Evolutionary conservation across 495 filamentous ascomycete species (phyloP).

Genomic region (Monascus purpureus): DNA sequence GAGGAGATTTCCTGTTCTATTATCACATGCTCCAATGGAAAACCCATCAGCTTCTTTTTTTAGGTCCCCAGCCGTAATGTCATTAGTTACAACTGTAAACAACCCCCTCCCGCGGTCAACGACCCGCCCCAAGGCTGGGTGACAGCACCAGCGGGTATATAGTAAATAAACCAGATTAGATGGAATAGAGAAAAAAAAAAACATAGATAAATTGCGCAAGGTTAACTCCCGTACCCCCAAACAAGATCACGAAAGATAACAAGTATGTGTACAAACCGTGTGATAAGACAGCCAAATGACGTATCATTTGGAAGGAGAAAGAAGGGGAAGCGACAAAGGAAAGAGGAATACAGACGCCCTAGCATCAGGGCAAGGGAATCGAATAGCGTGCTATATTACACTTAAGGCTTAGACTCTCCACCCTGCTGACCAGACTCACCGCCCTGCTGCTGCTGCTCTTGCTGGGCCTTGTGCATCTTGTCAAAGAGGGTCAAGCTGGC

Average conservation of each 20-base stretch:
- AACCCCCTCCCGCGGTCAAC: constrained; percentile 9
- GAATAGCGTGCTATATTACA: constrained; percentile 6
- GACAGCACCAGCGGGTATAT: no score
- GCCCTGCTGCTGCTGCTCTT: constrained; percentile 49
- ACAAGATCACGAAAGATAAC: constrained; percentile 11
- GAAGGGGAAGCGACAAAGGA: constrained; percentile 3
- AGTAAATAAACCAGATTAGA: constrained; percentile 8
- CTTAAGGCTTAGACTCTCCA: constrained; percentile 73
- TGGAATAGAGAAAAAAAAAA: constrained; percentile 8
- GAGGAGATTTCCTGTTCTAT: constrained; percentile 36
- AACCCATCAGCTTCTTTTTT: constrained; percentile 23
- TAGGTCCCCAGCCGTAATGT: constrained; percentile 30
- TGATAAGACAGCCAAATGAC: neutral
- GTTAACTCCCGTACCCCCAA: constrained; percentile 29
- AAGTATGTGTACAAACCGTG: constrained; percentile 33
- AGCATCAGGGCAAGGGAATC: no score
- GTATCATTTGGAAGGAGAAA: constrained; percentile 10
- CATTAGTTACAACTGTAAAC: constrained; percentile 34
- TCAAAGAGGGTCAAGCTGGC: constrained; percentile 94
- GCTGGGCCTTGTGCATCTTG: constrained; percentile 97
- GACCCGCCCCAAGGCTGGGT: no score
- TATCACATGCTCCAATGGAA: constrained; percentile 31
- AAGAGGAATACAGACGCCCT: no score
- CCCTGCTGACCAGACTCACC: constrained; percentile 18
- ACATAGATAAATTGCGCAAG: constrained; percentile 16